phyloP scores from a whole-genome alignment of 306 rosid genomes.

The Lotus japonicus region DNA sequence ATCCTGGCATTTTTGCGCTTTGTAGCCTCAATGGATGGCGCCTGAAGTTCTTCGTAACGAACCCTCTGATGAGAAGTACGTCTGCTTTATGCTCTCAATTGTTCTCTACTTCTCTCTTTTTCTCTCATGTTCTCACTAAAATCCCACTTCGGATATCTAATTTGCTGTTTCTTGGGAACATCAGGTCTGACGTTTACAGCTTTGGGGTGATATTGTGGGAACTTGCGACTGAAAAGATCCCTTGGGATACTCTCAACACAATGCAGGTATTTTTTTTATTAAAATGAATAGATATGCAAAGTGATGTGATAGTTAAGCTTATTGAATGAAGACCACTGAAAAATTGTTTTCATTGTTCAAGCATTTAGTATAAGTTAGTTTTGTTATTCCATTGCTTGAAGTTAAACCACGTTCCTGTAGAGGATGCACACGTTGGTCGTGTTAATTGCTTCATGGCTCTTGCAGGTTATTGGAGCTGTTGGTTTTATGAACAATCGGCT shows the following conservation, averaged over 20 bases:
- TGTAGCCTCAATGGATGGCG: constrained; percentile 55
- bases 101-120: background rate
- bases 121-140: background rate
- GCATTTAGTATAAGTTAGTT: background rate
- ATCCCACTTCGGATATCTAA: background rate
- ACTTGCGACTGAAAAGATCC: constrained; percentile 90
- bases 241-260: constrained; percentile 93
- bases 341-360: background rate
- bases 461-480: constrained; percentile 95
- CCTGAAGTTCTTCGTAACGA: constrained; percentile 48
- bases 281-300: background rate
- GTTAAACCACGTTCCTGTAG: background rate
- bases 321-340: background rate
- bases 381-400: background rate
- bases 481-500: constrained; percentile 96
- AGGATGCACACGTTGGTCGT: background rate
- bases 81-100: constrained; percentile 9
- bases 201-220: constrained; percentile 98
- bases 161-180: constrained; percentile 19
- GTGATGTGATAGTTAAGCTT: background rate
- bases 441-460: constrained; percentile 23
- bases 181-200: constrained; percentile 96
- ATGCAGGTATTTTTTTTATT: constrained; percentile 66
- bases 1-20: background rate
- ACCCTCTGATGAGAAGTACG: constrained; percentile 50